phyloP scores from a whole-genome alignment of 345 rosid genomes.

The Populus pruinosa region DNA sequence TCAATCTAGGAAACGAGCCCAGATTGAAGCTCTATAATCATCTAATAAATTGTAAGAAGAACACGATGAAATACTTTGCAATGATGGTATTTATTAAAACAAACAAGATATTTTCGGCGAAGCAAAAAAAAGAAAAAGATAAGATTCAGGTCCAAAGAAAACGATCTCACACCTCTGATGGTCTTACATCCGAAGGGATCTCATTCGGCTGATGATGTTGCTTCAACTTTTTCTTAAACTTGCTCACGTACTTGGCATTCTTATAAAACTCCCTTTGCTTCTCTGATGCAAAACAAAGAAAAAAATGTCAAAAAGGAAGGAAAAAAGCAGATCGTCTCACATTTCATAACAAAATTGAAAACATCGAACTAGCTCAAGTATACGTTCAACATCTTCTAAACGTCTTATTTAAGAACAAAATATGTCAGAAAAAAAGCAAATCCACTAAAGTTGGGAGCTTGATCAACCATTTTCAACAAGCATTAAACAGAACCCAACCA shows the following conservation, averaged over 20 bases:
- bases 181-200: constrained; percentile 5
- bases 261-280: constrained; percentile 70
- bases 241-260: constrained; percentile 72
- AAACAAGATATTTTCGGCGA: background rate
- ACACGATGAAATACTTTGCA: background rate
- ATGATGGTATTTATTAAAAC: background rate
- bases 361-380: background rate
- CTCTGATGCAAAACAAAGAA: constrained; percentile 40
- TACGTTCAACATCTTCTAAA: background rate
- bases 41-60: background rate
- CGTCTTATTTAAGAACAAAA: background rate
- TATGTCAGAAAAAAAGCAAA: background rate
- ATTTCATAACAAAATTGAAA: background rate
- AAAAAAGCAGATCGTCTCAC: background rate
- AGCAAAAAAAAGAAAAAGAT: background rate
- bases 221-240: constrained; percentile 57
- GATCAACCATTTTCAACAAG: background rate
- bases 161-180: constrained; percentile 29
- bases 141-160: background rate
- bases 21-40: background rate
- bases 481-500: background rate
- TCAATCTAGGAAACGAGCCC: background rate
- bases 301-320: background rate
- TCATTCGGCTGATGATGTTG: constrained; percentile 35
- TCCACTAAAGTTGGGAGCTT: background rate